Conservation (phyloP, 768 basidiomycete genomes). For the Pleurotus sapidus region DNA sequence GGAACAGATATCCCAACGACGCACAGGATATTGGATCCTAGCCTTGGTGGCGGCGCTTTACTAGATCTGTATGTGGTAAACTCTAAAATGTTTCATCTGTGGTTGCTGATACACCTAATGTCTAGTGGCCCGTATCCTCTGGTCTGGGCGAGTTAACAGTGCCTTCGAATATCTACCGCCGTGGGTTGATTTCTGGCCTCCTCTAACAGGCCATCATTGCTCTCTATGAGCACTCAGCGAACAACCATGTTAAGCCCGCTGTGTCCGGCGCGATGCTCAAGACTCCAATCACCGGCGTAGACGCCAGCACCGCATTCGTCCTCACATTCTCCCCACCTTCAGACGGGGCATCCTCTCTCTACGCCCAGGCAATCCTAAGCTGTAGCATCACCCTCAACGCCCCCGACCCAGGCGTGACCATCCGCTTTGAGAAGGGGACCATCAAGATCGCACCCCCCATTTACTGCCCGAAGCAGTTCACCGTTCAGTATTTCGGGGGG, state of each 20-base stretch:
- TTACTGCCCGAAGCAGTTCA: conserved; percentile 64
- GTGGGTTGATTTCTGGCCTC: too few species aligned
- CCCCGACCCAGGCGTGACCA: conserved; percentile 49
- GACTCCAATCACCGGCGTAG: conserved; percentile 75
- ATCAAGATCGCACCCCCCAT: conserved; percentile 66
- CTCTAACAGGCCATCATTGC: conserved; percentile 62
- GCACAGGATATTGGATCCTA: conserved; percentile 76
- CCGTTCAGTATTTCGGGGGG: conserved; percentile 56
- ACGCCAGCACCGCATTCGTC: conserved; percentile 72
- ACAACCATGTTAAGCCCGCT: conserved; percentile 55
- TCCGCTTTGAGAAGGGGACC: conserved; percentile 74
- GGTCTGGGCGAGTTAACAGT: conserved; percentile 55
- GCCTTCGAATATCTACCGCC: neutral
- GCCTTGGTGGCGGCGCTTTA: conserved; percentile 78
- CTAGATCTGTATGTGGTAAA: conserved; percentile 66
- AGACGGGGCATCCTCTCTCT: conserved; percentile 38
- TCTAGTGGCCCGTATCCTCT: conserved; percentile 77
- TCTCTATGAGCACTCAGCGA: conserved; percentile 78
- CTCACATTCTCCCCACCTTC: conserved; percentile 52
- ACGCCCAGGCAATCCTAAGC: conserved; percentile 71
- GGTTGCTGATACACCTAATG: neutral
- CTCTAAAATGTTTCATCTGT: neutral
- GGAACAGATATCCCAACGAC: conserved; percentile 58
- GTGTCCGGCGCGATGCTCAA: conserved; percentile 75
- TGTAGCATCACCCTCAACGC: conserved; percentile 60